Percentiles rank a stretch among this genome's conserved stretches.
Evolutionary conservation across 441 rosid species (phyloP).

Genomic region (Populus hybrid): DNA sequence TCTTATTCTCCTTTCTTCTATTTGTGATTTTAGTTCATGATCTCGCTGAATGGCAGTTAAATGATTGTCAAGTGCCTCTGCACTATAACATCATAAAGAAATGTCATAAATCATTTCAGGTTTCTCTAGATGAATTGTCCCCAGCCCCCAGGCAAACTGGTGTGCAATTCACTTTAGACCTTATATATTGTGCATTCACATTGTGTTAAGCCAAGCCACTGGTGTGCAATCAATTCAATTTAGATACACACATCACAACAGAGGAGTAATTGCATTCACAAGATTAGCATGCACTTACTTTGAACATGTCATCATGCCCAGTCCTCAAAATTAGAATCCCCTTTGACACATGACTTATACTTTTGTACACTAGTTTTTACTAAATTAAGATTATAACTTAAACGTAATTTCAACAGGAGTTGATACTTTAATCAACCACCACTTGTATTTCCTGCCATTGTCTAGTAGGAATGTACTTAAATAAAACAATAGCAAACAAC

Average conservation of each 20-base stretch:
- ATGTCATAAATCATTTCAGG: background rate
- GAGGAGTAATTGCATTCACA: background rate
- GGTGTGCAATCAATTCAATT: background rate
- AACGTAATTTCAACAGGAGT: background rate
- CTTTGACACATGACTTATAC: background rate
- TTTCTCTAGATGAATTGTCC: slow-evolving; percentile 3
- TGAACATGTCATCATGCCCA: background rate
- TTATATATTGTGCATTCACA: background rate
- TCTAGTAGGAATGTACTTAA: background rate
- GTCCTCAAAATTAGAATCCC: background rate
- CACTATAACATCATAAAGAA: slow-evolving; percentile 42
- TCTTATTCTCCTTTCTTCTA: slow-evolving; percentile 83
- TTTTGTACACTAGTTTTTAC: background rate
- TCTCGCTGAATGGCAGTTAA: slow-evolving; percentile 81
- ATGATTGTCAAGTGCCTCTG: slow-evolving; percentile 92
- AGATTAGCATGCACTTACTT: background rate
- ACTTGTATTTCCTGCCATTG: background rate
- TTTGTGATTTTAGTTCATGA: slow-evolving; percentile 77
- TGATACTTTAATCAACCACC: background rate
- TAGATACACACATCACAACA: background rate
- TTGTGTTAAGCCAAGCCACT: background rate
- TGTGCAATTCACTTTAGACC: background rate
- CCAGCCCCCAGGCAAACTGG: slow-evolving; percentile 1
- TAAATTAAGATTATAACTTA: background rate
- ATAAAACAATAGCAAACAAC: background rate